These are phyloP conservation scores for Myxozyma udenii DNA, from an alignment of 805 yeast species.

Conservation along the genomic window DNA sequence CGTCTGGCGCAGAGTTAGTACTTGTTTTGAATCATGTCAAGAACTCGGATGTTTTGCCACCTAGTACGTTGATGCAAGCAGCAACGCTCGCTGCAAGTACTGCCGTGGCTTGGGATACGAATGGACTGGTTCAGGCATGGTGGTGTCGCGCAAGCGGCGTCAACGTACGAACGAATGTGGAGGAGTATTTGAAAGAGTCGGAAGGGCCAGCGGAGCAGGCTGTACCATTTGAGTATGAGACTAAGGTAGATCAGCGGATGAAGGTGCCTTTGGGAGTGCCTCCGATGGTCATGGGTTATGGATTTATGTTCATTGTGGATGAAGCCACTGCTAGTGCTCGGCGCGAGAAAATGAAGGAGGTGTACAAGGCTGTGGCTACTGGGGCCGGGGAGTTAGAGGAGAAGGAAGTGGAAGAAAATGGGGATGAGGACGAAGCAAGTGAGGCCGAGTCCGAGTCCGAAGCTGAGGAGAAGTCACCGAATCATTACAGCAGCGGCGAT, in stretches of 20 bases:
- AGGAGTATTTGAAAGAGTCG: constrained; percentile 3
- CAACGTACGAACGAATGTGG: constrained; percentile 19
- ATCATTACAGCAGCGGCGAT: constrained; percentile 2
- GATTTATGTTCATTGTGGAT: constrained; percentile 68
- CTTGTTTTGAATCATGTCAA: constrained; percentile 76
- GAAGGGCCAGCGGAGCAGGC: neutral
- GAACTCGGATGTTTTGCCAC: constrained; percentile 63
- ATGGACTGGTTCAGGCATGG: constrained; percentile 76
- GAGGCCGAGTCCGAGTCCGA: constrained; percentile 10
- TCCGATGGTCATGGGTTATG: constrained; percentile 89
- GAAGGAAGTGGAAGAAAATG: constrained; percentile 25
- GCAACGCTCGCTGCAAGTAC: constrained; percentile 79
- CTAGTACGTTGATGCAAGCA: constrained; percentile 84
- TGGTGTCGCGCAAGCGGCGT: constrained; percentile 20
- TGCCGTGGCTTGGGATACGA: constrained; percentile 86
- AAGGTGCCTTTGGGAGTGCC: constrained; percentile 33
- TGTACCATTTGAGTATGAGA: constrained; percentile 35
- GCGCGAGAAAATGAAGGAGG: constrained; percentile 33
- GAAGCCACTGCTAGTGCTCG: constrained; percentile 45
- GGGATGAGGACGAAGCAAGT: constrained; percentile 10
- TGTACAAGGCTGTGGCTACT: neutral
- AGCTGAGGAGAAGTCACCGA: constrained; percentile 2
- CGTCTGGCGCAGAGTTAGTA: constrained; percentile 70
- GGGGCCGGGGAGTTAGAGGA: constrained; percentile 16
- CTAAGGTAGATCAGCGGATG: constrained; percentile 4